Evolutionary conservation across 2,329 filamentous ascomycete genomes (phyloP).

Genomic region (Aureobasidium melanogenum): DNA sequence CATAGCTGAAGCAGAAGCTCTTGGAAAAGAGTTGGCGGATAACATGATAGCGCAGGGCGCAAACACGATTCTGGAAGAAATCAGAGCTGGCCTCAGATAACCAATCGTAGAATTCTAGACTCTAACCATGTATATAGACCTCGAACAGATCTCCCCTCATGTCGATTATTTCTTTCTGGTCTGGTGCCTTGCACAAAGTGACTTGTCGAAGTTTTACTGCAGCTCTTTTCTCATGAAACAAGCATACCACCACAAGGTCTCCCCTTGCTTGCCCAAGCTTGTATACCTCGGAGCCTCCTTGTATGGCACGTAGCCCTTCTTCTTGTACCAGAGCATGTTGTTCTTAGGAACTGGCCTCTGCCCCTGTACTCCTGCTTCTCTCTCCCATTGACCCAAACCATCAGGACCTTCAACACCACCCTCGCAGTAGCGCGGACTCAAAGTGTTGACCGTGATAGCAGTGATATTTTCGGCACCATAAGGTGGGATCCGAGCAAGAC

Average conservation of each 20-base stretch:
- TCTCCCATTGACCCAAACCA: slow-evolving; percentile 12
- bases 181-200: neutral
- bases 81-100: slow-evolving; percentile 6
- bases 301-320: slow-evolving; percentile 14
- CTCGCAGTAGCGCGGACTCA: slow-evolving; percentile 11
- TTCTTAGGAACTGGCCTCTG: slow-evolving; percentile 2
- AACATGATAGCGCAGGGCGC: slow-evolving; percentile 65
- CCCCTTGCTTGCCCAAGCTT: neutral
- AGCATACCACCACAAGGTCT: slow-evolving; percentile 1
- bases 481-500: slow-evolving; percentile 13
- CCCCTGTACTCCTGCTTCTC: neutral
- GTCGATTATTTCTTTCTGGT: neutral
- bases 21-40: slow-evolving; percentile 63
- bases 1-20: slow-evolving; percentile 57
- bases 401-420: slow-evolving; percentile 13
- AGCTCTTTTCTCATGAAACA: neutral
- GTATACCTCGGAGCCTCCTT: slow-evolving; percentile 15
- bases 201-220: neutral
- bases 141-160: neutral
- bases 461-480: slow-evolving; percentile 13
- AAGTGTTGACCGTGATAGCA: slow-evolving; percentile 15
- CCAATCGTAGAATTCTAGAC: neutral
- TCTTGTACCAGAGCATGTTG: slow-evolving; percentile 15
- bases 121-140: neutral
- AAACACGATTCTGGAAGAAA: slow-evolving; percentile 64